Evolutionary conservation across 2,329 filamentous ascomycete species (phyloP).

Genomic region (Colletotrichum sp.): DNA sequence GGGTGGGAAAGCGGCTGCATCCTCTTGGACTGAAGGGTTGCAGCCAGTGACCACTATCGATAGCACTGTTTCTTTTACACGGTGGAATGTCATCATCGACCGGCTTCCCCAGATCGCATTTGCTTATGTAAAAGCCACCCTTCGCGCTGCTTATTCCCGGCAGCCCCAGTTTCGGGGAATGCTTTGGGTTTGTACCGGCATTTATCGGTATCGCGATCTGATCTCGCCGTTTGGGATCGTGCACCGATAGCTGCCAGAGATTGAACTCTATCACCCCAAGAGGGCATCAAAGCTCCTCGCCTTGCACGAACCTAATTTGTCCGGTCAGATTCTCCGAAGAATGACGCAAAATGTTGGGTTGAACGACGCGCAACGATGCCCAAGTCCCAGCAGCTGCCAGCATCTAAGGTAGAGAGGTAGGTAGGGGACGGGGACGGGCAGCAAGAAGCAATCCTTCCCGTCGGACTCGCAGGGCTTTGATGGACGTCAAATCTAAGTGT

Average conservation of each 20-base stretch:
- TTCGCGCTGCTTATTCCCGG: background rate
- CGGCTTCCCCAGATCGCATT: conserved; percentile 7
- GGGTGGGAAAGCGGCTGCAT: background rate
- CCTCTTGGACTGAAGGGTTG: background rate
- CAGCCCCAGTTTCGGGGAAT: background rate
- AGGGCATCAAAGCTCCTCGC: background rate
- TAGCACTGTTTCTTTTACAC: background rate
- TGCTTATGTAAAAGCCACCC: background rate
- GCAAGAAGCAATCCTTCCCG: background rate
- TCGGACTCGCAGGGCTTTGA: background rate
- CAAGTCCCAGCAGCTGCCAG: background rate
- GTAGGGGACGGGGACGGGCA: background rate
- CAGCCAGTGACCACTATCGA: background rate
- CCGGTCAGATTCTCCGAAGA: background rate
- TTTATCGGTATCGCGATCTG: background rate
- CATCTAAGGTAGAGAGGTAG: background rate
- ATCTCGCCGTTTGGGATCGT: background rate
- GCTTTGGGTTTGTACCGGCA: background rate
- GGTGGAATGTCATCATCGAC: conserved; percentile 4
- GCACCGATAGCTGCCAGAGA: background rate
- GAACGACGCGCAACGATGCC: background rate
- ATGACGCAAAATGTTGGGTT: background rate
- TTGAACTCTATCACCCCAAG: background rate
- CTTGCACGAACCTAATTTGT: background rate
- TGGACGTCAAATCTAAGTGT: background rate